These are phyloP conservation scores for Fusarium oxysporum DNA, from an alignment of 2,329 filamentous ascomycete genomes.

Conservation along the genomic window DNA sequence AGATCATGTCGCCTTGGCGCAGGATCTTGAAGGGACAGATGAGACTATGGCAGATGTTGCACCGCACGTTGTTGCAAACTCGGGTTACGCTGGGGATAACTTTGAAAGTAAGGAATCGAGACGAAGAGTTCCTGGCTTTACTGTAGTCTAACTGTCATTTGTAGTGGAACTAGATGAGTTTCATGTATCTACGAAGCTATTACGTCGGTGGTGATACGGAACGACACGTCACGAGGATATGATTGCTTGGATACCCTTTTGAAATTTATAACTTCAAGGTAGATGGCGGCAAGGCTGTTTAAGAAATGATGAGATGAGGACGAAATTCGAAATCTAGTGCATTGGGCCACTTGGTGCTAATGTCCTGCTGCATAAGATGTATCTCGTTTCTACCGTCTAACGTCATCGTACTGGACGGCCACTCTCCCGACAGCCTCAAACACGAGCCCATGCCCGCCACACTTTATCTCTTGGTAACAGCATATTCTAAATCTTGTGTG, in stretches of 20 bases:
- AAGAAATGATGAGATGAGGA: rapidly evolving
- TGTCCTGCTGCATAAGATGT: rapidly evolving
- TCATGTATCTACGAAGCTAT: neutral
- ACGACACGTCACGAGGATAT: rapidly evolving
- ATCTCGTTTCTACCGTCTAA: neutral
- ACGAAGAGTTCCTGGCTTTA: neutral
- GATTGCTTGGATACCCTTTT: neutral
- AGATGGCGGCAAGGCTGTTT: rapidly evolving
- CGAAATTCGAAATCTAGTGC: neutral
- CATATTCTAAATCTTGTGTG: constrained; percentile 25
- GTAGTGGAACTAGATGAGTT: neutral
- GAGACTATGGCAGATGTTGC: constrained; percentile 79
- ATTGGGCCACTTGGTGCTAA: rapidly evolving
- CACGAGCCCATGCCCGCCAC: neutral
- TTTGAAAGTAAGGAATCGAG: constrained; percentile 6
- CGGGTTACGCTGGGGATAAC: neutral
- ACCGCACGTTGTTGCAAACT: neutral
- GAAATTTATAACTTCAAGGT: rapidly evolving
- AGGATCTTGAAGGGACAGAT: constrained; percentile 86
- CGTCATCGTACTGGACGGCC: rapidly evolving
- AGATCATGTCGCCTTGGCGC: constrained; percentile 79
- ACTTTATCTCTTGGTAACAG: neutral
- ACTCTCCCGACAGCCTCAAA: neutral
- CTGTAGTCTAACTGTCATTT: constrained; percentile 5
- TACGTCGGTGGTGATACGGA: neutral